phyloP scores from a whole-genome alignment of 768 basidiomycete species.

The Neoboletus brunneissimus region DNA sequence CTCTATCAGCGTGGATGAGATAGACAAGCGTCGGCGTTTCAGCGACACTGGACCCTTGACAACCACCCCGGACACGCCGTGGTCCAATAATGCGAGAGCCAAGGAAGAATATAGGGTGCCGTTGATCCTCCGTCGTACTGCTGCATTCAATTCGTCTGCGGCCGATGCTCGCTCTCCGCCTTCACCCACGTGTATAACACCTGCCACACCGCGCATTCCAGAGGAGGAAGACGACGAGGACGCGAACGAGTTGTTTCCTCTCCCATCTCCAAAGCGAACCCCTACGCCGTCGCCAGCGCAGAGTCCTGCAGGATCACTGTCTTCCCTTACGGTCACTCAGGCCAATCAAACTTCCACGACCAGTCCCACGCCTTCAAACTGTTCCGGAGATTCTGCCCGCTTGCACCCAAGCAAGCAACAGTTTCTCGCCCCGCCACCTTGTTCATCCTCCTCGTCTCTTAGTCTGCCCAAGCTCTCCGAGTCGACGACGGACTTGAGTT shows the following conservation, averaged over 20 bases:
- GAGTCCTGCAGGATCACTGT: slow-evolving; percentile 33
- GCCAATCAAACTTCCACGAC: neutral
- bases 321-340: slow-evolving; percentile 18
- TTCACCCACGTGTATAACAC: slow-evolving; percentile 13
- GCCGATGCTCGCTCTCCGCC: neutral
- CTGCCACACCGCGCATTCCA: slow-evolving; percentile 26
- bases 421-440: slow-evolving; percentile 22
- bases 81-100: neutral
- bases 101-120: neutral
- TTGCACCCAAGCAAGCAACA: neutral
- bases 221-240: slow-evolving; percentile 47
- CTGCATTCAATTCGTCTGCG: neutral
- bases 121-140: neutral
- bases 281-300: slow-evolving; percentile 42
- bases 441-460: slow-evolving; percentile 27
- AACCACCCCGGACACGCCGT: neutral
- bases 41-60: slow-evolving; percentile 29
- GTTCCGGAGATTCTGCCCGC: slow-evolving; percentile 14
- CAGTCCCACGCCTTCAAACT: slow-evolving; percentile 18
- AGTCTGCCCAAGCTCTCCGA: slow-evolving; percentile 20
- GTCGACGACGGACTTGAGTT: slow-evolving; percentile 8
- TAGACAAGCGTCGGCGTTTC: slow-evolving; percentile 54
- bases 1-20: slow-evolving; percentile 58
- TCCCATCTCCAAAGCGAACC: slow-evolving; percentile 57
- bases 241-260: slow-evolving; percentile 54